Evolutionary conservation across 257 asterid genomes (phyloP), one percentile per base, ranked within the genome.

Genomic region (Mitragyna speciosa): DNA sequence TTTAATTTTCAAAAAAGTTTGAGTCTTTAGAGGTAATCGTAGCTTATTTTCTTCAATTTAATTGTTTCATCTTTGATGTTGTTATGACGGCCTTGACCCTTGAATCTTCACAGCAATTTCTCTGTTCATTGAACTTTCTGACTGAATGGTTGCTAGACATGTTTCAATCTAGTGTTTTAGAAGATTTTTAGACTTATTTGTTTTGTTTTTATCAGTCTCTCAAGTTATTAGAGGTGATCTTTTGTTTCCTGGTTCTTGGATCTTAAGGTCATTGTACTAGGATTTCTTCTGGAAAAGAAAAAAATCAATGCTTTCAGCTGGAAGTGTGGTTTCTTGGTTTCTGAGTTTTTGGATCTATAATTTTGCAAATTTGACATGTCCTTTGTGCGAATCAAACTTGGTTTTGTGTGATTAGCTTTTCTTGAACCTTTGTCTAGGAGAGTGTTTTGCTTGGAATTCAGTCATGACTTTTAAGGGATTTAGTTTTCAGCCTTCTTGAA

Each of bases 11-110:
- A 6, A 5, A 36, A 15, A 43, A 24, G 79, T 77, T 24, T 80
- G 75, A 75, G 68, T 75, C 48, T 43, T 68, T 65, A 14, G 72
- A 83, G 90, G 90, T 87, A 76, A 58, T 76, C 54, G 5, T 22
- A 16, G 39, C 9, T 45, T 19, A 22, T 51, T 0, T 65, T 59
- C 12, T 47, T 33, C 26, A 67, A 11, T 28, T 48, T 20, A 12
- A 47, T 15, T 70, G 61, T 10, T 73, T 67, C 52, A 59, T 71
- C 20, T 72, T n/a, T 66, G 59, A 2, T 77, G 54, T 31, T 73
- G 69, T 9, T 41, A 52, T 30, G 31, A 64, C 26, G 7, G 45
- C 66, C 69, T 72, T 63, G 72, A 47, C 69, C 67, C 73, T 73
- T 73, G 30, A 73, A 45, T 59, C 33, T n/a, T n/a, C 9, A 9